phyloP scores from a whole-genome alignment of 768 basidiomycete genomes.

The Amanita exitialis region DNA sequence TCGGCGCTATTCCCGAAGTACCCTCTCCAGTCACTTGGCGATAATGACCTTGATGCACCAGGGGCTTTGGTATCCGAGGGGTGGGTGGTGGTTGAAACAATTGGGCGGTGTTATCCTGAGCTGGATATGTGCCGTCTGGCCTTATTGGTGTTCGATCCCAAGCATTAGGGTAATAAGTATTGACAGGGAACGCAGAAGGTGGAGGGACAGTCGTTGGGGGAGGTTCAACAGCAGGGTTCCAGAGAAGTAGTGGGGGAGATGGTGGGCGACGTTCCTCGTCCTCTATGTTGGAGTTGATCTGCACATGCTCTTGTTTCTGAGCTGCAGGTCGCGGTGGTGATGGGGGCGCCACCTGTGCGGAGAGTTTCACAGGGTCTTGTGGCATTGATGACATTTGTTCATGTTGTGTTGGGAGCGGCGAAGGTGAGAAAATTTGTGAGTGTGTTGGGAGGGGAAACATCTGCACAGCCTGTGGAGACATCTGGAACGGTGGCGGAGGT shows the following conservation, averaged over 20 bases:
- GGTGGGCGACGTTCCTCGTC: constrained; percentile 29
- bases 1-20: constrained; percentile 28
- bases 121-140: constrained; percentile 15
- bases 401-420: no score
- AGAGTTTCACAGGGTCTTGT: no score
- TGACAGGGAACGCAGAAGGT: constrained; percentile 51
- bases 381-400: no score
- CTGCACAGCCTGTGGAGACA: no score
- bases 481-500: no score
- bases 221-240: constrained; percentile 75
- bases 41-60: constrained; percentile 70
- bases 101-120: constrained; percentile 19
- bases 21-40: constrained; percentile 47
- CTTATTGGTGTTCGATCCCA: constrained; percentile 64
- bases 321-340: no score
- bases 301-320: neutral
- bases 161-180: constrained; percentile 73
- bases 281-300: neutral
- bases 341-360: no score
- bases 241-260: constrained; percentile 60
- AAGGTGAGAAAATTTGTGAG: no score
- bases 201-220: constrained; percentile 58
- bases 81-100: constrained; percentile 56
- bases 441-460: no score
- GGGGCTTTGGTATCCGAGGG: constrained; percentile 53